These are phyloP conservation scores for Leccinum barrowsii DNA, from an alignment of 768 basidiomycete genomes.

Conservation along the genomic window DNA sequence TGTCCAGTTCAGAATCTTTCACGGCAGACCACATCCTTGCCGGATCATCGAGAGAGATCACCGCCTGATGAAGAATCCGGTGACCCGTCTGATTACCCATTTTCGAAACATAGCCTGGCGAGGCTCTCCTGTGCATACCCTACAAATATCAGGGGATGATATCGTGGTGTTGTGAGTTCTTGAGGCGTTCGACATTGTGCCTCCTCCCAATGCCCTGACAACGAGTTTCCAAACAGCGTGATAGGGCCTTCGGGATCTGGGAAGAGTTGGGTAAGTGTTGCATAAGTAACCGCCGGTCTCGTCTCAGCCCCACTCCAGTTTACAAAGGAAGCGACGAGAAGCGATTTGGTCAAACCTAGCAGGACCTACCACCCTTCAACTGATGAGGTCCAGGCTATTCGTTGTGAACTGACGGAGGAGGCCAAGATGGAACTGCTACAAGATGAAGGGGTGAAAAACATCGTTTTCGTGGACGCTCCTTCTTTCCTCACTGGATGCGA, in stretches of 20 bases:
- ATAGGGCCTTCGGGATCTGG: conserved; percentile 19
- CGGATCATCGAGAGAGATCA: background rate
- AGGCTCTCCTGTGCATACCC: background rate
- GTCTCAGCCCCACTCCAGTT: conserved; percentile 7
- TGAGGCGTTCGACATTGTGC: background rate
- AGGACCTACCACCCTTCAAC: conserved; percentile 5
- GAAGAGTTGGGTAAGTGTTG: conserved; percentile 18
- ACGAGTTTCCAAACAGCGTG: conserved; percentile 2
- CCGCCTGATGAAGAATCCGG: background rate
- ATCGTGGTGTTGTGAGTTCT: conserved; percentile 20
- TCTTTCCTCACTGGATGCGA: conserved; percentile 16
- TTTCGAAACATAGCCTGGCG: conserved; percentile 1
- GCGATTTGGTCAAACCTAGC: background rate
- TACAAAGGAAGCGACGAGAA: conserved; percentile 8
- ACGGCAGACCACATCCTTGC: background rate
- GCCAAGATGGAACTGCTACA: background rate
- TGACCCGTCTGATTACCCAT: background rate
- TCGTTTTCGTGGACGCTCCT: conserved; percentile 22
- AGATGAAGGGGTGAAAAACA: conserved; percentile 1
- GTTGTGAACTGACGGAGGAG: conserved; percentile 12
- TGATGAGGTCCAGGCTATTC: conserved; percentile 8
- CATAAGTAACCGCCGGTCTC: too few relatives aligned
- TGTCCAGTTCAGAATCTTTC: background rate
- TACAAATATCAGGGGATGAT: conserved; percentile 10
- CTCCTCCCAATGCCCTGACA: background rate